A percentile compares a stretch with the other conserved stretches of the same genome.
Conservation (phyloP, 148 eudicot species). For the Rhododendron griersonianum region DNA sequence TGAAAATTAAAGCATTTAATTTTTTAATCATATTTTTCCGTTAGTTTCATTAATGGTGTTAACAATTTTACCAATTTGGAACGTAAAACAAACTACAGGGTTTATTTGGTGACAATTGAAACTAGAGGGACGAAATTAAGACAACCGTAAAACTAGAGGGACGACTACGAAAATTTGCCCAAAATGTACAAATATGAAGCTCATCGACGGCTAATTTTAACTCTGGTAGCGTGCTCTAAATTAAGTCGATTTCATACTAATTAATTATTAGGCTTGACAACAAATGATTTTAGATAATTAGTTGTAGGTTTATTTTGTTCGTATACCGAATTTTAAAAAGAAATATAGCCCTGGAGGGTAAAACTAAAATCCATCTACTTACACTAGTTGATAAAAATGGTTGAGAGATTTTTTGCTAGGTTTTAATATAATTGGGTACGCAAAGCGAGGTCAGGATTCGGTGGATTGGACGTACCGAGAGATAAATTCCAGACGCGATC, state of each 20-base stretch:
- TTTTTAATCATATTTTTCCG: too few relatives aligned
- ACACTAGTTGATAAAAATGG: background rate
- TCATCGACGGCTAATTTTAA: background rate
- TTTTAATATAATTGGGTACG: background rate
- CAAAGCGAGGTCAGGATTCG: background rate
- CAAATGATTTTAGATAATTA: too few relatives aligned
- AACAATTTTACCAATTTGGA: too few relatives aligned
- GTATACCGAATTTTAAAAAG: background rate
- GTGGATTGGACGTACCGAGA: conserved; percentile 24
- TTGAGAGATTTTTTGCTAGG: background rate
- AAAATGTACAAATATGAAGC: too few relatives aligned
- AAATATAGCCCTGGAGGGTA: background rate
- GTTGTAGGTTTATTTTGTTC: background rate
- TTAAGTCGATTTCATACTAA: background rate
- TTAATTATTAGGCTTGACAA: background rate
- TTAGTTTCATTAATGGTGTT: too few relatives aligned
- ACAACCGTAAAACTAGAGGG: too few relatives aligned
- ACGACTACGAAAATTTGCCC: too few relatives aligned
- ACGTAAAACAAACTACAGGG: too few relatives aligned
- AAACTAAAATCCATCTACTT: background rate
- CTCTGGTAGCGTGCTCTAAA: too few relatives aligned
- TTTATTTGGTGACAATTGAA: too few relatives aligned
- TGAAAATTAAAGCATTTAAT: too few relatives aligned
- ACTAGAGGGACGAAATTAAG: too few relatives aligned
- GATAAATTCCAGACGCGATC: conserved; percentile 40